Conservation (phyloP, 2,329 filamentous ascomycete species). For the Cercospora sp. region DNA sequence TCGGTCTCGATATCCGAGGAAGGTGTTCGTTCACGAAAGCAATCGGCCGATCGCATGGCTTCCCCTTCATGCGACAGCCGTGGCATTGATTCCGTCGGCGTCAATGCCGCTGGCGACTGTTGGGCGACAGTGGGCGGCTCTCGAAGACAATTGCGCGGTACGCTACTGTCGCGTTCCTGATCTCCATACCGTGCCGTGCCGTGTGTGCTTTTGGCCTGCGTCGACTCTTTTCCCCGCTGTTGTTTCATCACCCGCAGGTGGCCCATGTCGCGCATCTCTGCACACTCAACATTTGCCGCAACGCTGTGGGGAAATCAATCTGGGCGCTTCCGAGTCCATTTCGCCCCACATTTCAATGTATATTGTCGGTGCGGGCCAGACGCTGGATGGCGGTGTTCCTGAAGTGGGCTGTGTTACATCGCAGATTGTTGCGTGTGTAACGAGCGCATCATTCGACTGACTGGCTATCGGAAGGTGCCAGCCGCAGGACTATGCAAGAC, state of each 20-base stretch:
- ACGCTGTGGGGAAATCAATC: conserved; percentile 15
- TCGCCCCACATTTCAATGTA: neutral
- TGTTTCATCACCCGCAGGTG: conserved; percentile 33
- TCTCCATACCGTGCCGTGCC: conserved; percentile 33
- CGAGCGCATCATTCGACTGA: neutral
- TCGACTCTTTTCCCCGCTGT: conserved; percentile 7
- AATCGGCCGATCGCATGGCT: conserved; percentile 11
- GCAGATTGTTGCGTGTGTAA: conserved; percentile 1
- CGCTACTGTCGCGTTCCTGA: conserved; percentile 40
- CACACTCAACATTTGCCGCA: conserved; percentile 2
- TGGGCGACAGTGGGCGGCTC: neutral
- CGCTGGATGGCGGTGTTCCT: conserved; percentile 8
- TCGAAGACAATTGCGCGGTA: conserved; percentile 18
- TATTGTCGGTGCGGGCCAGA: conserved; percentile 8
- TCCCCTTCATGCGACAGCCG: conserved; percentile 11
- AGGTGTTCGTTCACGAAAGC: neutral
- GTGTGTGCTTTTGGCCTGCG: conserved; percentile 26
- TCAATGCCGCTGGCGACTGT: neutral
- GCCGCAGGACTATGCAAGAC: neutral
- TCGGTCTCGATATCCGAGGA: neutral
- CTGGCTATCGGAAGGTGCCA: neutral
- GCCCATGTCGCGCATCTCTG: conserved; percentile 21
- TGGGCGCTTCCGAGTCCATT: neutral
- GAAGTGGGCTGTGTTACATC: conserved; percentile 15
- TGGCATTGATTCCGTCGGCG: neutral